phyloP scores from a whole-genome alignment of 352 stramenopile genomes.

The Phytophthora tentaculata region DNA sequence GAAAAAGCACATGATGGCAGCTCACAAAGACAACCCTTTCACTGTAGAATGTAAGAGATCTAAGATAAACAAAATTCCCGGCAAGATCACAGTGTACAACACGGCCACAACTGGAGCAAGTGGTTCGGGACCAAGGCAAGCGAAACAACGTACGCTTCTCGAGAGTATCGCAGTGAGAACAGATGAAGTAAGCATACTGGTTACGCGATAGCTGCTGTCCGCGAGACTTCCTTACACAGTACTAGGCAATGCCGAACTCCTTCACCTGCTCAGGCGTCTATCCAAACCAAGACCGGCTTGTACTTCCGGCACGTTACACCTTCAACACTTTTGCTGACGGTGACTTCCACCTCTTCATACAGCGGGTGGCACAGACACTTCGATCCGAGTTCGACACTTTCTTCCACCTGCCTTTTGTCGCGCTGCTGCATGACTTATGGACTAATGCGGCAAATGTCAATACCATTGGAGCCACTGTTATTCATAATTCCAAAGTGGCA shows the following conservation, averaged over 20 bases:
- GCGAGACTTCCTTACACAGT: background rate
- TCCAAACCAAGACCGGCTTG: background rate
- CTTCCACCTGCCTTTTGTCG: background rate
- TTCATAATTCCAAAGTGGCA: constrained; percentile 16
- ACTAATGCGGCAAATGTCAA: constrained; percentile 13
- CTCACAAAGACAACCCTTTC: background rate
- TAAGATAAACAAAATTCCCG: background rate
- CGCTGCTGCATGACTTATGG: constrained; percentile 11
- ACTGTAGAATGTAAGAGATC: background rate
- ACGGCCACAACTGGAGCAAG: background rate
- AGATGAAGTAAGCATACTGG: background rate
- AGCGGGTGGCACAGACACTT: background rate
- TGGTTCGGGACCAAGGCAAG: background rate
- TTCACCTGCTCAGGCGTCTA: background rate
- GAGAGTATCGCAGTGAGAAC: background rate
- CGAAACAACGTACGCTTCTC: background rate
- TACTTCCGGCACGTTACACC: background rate
- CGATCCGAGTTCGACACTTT: background rate
- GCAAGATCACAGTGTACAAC: background rate
- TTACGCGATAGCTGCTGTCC: background rate
- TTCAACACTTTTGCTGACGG: background rate
- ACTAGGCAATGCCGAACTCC: background rate
- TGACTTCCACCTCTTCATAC: background rate
- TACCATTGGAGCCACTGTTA: constrained; percentile 1
- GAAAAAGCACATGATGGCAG: background rate